Conservation (phyloP, 331 rosid species). For the Cydonia oblonga region DNA sequence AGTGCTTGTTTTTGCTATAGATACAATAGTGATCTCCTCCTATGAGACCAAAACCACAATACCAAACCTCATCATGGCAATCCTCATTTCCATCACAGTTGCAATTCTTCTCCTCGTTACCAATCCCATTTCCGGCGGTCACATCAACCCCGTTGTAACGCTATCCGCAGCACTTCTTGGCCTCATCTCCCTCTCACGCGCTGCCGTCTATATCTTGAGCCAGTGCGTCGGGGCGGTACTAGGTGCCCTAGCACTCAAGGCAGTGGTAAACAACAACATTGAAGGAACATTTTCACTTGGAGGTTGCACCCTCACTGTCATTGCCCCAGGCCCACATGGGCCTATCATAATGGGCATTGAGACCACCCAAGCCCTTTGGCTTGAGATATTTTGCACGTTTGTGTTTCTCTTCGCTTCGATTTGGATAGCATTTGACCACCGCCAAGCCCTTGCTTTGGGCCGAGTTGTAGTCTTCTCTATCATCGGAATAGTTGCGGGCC, state of each 20-base stretch:
- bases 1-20: constrained; percentile 26
- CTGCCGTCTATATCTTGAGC: constrained; percentile 23
- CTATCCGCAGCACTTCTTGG: constrained; percentile 17
- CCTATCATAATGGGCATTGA: constrained; percentile 14
- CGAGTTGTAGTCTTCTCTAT: constrained; percentile 12
- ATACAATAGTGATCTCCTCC: constrained; percentile 30
- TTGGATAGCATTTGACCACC: constrained; percentile 26
- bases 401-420: constrained; percentile 21
- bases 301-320: constrained; percentile 31
- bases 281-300: constrained; percentile 27
- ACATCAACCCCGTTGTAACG: constrained; percentile 28
- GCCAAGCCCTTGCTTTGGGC: constrained; percentile 17
- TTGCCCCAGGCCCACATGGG: constrained; percentile 26
- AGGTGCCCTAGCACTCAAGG: constrained; percentile 35
- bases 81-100: not conserved
- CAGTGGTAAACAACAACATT: constrained; percentile 19
- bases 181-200: constrained; percentile 27
- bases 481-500: constrained; percentile 19
- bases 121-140: constrained; percentile 30
- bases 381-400: constrained; percentile 17
- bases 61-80: constrained; percentile 17
- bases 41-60: constrained; percentile 12
- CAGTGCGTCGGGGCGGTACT: constrained; percentile 20
- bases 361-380: constrained; percentile 24
- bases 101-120: constrained; percentile 22